Evolutionary conservation across 106 monocot species (phyloP), one percentile per base, ranked within the genome.

Genomic region (Posidonia australis): DNA sequence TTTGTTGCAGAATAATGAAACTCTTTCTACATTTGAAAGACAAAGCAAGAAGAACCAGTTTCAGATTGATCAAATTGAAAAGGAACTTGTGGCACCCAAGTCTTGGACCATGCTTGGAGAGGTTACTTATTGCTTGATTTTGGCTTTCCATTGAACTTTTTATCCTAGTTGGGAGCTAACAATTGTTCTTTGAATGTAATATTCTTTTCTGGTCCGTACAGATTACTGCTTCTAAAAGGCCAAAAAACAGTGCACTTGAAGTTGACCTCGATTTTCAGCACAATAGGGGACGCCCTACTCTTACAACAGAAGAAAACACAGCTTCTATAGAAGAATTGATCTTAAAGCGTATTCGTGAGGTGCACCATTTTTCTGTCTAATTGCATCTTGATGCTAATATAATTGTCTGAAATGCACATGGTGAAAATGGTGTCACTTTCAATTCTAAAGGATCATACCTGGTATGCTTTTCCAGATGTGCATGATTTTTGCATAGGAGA

Each of bases 181-280:
- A 16, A 17, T 49, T 49, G 17, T 17, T 49, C n/a, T 3, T 58
- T 58, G 23, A 57, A 27, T 58, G 36, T 63, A 18, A 51, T 36
- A 32, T 46, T 76, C 48, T n/a, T 66, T 53, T 24, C 53, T 54
- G 23, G 12, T 31, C 6, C 26, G 1, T 22, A 25, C 77, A 98
- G 96, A 75, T 98, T 19, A 85, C 84, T 69, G 96, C 85, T 68
- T 77, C 78, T 57, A 85, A 87, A 81, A 80, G 90, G 70, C 96
- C 96, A 27, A 90, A 84, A 61, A 91, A 98, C 59, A 87, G 90
- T 85, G 96, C 96, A 27, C 79, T 98, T 56, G 96, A 98, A 71
- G 85, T 87, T 73, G 85, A 98, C 60, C 80, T 98, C 67, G 90
- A 98, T 73, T 98, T 98, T 81, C 83, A 91, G 64, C 96, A 88